Percentiles rank a stretch among this genome's conserved stretches.
These are phyloP conservation scores for Trichoderma cornu-damae DNA, from an alignment of 2,329 filamentous ascomycete genomes.

Conservation along the genomic window DNA sequence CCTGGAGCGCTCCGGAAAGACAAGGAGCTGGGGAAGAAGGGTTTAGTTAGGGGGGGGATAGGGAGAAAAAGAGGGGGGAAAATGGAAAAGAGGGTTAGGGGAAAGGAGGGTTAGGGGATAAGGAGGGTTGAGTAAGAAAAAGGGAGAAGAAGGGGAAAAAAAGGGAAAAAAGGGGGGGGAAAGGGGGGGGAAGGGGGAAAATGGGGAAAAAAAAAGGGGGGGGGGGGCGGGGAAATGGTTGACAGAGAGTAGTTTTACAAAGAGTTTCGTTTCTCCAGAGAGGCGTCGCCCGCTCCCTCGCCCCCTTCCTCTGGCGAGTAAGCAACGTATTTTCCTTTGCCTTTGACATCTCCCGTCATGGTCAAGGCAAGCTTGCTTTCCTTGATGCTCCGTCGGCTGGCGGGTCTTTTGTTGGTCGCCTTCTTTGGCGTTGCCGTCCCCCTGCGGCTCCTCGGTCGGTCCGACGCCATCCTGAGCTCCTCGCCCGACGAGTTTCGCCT, in stretches of 20 bases:
- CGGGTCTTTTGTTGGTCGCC: constrained; percentile 30
- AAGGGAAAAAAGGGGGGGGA: too few species aligned
- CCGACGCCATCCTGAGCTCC: constrained; percentile 28
- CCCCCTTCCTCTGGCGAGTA: constrained; percentile 36
- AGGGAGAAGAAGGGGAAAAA: background rate
- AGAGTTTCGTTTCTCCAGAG: constrained; percentile 39
- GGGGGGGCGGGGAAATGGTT: background rate
- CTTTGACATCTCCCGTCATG: constrained; percentile 33
- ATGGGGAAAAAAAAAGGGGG: background rate
- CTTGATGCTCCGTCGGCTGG: constrained; percentile 40
- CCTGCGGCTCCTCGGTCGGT: constrained; percentile 28
- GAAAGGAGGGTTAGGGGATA: constrained; percentile 25
- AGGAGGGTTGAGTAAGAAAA: too few species aligned
- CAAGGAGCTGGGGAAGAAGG: background rate
- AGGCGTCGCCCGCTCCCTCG: constrained; percentile 29
- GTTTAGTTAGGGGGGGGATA: too few species aligned
- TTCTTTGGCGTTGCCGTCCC: constrained; percentile 28
- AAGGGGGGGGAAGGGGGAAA: background rate
- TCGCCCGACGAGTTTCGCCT: constrained; percentile 50
- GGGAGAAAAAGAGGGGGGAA: background rate
- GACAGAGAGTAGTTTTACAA: constrained; percentile 26
- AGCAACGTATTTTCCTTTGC: constrained; percentile 46
- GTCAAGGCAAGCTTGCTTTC: constrained; percentile 33
- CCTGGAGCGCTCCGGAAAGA: background rate
- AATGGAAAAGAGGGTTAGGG: background rate